Evolutionary conservation across 2,329 filamentous ascomycete species (phyloP).

Genomic region (Trichoderma atrobrunneum): DNA sequence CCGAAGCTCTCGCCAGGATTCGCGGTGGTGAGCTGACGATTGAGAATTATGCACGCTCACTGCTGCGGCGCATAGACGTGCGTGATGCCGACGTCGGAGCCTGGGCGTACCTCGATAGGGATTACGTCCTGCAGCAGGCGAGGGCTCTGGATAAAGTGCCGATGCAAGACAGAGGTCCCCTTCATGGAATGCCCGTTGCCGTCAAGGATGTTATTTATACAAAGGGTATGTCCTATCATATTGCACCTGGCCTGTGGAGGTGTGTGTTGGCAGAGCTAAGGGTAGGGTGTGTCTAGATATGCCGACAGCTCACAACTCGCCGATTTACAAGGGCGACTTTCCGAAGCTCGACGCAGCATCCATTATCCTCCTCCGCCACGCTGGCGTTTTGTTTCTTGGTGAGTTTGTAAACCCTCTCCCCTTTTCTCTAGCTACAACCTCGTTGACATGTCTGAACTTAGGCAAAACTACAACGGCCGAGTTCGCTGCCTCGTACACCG

Average conservation of each 20-base stretch:
- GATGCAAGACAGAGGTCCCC: conserved; percentile 45
- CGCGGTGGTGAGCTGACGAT: conserved; percentile 36
- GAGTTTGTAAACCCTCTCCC: background rate
- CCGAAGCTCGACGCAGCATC: conserved; percentile 50
- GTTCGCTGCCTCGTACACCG: conserved; percentile 56
- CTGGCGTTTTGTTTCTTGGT: conserved; percentile 55
- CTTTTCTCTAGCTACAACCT: background rate
- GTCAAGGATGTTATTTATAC: conserved; percentile 61
- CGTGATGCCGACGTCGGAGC: conserved; percentile 47
- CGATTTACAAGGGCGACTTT: conserved; percentile 48
- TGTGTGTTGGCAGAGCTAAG: background rate
- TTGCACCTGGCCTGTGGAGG: background rate
- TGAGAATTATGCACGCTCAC: conserved; percentile 46
- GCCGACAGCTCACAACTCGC: conserved; percentile 56
- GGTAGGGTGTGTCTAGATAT: conserved; percentile 41
- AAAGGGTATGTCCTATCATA: conserved; percentile 39
- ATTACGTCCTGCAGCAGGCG: conserved; percentile 49
- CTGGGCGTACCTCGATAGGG: conserved; percentile 48
- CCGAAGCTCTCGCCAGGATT: conserved; percentile 17
- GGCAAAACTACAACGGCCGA: conserved; percentile 56
- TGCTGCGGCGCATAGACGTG: conserved; percentile 44
- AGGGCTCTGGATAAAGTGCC: conserved; percentile 49
- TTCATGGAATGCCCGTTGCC: conserved; percentile 57
- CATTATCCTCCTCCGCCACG: conserved; percentile 49
- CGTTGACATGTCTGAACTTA: conserved; percentile 1